A percentile compares a stretch with the other conserved stretches of the same genome.
phyloP scores from a whole-genome alignment of 2,329 filamentous ascomycete species.

The Apiospora rasikravindrae region DNA sequence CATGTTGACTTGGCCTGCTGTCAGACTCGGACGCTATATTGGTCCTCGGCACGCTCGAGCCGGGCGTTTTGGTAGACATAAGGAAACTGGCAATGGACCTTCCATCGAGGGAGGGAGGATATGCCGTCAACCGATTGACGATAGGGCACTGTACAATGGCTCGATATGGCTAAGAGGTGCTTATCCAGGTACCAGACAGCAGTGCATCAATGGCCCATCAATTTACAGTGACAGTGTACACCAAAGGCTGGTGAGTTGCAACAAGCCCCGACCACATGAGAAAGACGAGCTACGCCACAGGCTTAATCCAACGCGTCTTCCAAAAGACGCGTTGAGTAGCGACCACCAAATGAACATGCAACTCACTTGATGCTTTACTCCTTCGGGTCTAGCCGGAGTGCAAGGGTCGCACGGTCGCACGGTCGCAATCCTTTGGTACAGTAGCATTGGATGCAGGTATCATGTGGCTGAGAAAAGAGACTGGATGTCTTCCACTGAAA shows the following conservation, averaged over 20 bases:
- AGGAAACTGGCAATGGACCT: not conserved
- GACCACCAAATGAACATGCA: not conserved
- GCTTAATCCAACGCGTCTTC: not conserved
- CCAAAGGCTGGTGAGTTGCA: not conserved
- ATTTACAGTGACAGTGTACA: not conserved
- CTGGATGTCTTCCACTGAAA: not conserved
- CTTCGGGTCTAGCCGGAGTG: not conserved
- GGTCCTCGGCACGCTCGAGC: conserved; percentile 8
- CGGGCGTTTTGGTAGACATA: conserved; percentile 16
- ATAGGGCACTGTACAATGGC: not conserved
- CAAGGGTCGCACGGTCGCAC: not conserved
- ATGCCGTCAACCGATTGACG: not conserved
- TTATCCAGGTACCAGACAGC: not conserved
- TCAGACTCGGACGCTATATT: conserved; percentile 9
- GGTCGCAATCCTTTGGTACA: not conserved
- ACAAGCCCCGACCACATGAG: not conserved
- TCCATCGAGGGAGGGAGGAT: conserved; percentile 1
- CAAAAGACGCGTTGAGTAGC: not conserved
- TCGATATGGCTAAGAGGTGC: not conserved
- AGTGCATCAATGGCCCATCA: not conserved
- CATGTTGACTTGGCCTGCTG: conserved; percentile 1
- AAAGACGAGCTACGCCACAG: not conserved
- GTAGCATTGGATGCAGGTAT: not conserved
- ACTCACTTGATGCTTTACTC: not conserved
- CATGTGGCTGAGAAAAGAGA: conserved; percentile 1